Conservation (phyloP, 2,329 filamentous ascomycete genomes). For the Claviceps arundinis region DNA sequence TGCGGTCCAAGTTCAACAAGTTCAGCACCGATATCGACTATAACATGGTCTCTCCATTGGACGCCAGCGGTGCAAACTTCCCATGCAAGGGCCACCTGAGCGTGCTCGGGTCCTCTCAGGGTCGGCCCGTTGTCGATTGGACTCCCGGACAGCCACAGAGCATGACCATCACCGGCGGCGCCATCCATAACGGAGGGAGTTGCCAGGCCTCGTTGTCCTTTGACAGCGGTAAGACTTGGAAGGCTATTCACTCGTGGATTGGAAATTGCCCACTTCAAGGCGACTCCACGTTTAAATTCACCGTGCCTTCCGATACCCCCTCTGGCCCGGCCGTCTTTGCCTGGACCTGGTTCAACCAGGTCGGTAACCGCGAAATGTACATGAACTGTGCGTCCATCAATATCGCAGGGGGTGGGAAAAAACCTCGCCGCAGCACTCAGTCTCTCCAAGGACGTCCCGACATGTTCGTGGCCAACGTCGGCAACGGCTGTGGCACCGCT, state of each 20-base stretch:
- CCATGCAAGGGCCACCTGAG: conserved; percentile 58
- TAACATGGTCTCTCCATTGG: conserved; percentile 56
- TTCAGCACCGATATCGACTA: conserved; percentile 46
- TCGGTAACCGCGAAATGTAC: conserved; percentile 56
- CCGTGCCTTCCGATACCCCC: conserved; percentile 37
- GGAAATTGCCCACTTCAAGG: conserved; percentile 20
- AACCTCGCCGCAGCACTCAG: conserved; percentile 15
- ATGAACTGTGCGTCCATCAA: conserved; percentile 53
- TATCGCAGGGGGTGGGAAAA: conserved; percentile 28
- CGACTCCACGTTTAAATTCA: conserved; percentile 28
- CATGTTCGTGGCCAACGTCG: conserved; percentile 55
- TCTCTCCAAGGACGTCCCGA: conserved; percentile 40
- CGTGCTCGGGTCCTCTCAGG: conserved; percentile 33
- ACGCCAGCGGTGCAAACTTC: conserved; percentile 48
- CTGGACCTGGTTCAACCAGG: conserved; percentile 51
- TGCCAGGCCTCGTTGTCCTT: conserved; percentile 51
- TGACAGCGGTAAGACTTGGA: conserved; percentile 44
- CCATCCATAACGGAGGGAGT: conserved; percentile 43
- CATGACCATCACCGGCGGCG: conserved; percentile 38
- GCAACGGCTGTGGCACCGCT: conserved; percentile 39
- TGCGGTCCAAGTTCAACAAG: conserved; percentile 40
- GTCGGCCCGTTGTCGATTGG: conserved; percentile 42
- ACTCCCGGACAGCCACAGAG: conserved; percentile 37
- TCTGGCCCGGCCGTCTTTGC: conserved; percentile 38
- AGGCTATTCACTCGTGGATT: conserved; percentile 29